phyloP scores from a whole-genome alignment of 176 grass and related monocot species.

The Eragrostis nindensis region DNA sequence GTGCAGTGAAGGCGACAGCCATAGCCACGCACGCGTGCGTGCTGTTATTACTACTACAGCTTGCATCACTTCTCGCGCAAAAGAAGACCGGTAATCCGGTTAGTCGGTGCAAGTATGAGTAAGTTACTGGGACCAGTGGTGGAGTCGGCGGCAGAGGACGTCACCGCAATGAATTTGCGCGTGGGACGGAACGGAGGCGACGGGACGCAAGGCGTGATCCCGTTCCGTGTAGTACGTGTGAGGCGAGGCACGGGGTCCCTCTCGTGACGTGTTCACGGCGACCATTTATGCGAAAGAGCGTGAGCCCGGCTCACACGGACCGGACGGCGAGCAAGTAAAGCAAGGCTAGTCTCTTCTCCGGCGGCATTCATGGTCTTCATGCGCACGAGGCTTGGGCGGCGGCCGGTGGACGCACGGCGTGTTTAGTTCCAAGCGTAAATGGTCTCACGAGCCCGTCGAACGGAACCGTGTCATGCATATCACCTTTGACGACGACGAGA shows the following conservation, averaged over 20 bases:
- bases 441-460: conserved; percentile 28
- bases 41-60: not conserved
- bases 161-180: conserved; percentile 33
- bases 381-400: conserved; percentile 19
- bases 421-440: conserved; percentile 28
- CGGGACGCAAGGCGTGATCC: conserved; percentile 29
- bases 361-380: conserved; percentile 49
- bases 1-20: not conserved
- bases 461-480: not conserved
- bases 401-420: not conserved
- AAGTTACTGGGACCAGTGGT: conserved; percentile 19
- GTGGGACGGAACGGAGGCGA: conserved; percentile 24
- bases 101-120: not conserved
- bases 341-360: too few species aligned
- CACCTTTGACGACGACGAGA: not conserved
- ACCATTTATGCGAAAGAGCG: conserved; percentile 19
- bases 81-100: not conserved
- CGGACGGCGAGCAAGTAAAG: not conserved
- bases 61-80: not conserved
- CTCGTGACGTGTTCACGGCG: conserved; percentile 46
- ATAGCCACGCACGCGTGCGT: conserved; percentile 17
- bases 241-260: not conserved
- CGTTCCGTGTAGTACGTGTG: not conserved
- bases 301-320: not conserved
- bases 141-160: not conserved